Percentiles rank a stretch among this genome's conserved stretches.
Evolutionary conservation across 148 eudicot species (phyloP).

Genomic region (Rhododendron ovatum): DNA sequence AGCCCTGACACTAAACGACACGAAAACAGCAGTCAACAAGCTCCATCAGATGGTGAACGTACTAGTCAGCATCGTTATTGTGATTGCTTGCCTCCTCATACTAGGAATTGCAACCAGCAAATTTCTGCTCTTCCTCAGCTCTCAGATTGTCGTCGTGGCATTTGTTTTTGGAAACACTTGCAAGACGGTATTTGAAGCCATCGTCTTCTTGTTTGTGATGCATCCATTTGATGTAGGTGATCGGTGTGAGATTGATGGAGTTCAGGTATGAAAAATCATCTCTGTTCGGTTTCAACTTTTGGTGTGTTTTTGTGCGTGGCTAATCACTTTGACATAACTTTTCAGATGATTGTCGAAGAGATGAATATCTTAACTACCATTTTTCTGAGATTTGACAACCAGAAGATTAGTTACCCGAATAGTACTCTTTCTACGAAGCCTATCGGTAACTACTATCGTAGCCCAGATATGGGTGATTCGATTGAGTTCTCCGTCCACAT

Average conservation of each 20-base stretch:
- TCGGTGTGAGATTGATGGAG: slow-evolving; percentile 74
- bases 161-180: slow-evolving; percentile 77
- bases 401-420: slow-evolving; percentile 60
- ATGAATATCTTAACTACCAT: slow-evolving; percentile 77
- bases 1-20: slow-evolving; percentile 73
- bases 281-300: neutral
- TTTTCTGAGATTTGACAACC: slow-evolving; percentile 66
- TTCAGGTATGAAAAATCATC: slow-evolving; percentile 44
- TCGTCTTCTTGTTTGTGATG: slow-evolving; percentile 70
- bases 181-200: slow-evolving; percentile 71
- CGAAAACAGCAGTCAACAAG: slow-evolving; percentile 80
- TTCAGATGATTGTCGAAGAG: slow-evolving; percentile 84
- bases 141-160: slow-evolving; percentile 70
- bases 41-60: slow-evolving; percentile 72
- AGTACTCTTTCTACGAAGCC: slow-evolving; percentile 52
- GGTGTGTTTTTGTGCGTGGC: neutral
- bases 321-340: neutral
- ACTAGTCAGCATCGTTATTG: slow-evolving; percentile 41
- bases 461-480: slow-evolving; percentile 82
- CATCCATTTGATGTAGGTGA: slow-evolving; percentile 89
- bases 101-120: slow-evolving; percentile 45
- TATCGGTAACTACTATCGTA: slow-evolving; percentile 63
- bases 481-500: slow-evolving; percentile 58
- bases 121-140: slow-evolving; percentile 51
- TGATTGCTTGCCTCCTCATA: slow-evolving; percentile 29